Evolutionary conservation across 495 filamentous ascomycete species (phyloP).

Genomic region (Aspergillus homomorphus): DNA sequence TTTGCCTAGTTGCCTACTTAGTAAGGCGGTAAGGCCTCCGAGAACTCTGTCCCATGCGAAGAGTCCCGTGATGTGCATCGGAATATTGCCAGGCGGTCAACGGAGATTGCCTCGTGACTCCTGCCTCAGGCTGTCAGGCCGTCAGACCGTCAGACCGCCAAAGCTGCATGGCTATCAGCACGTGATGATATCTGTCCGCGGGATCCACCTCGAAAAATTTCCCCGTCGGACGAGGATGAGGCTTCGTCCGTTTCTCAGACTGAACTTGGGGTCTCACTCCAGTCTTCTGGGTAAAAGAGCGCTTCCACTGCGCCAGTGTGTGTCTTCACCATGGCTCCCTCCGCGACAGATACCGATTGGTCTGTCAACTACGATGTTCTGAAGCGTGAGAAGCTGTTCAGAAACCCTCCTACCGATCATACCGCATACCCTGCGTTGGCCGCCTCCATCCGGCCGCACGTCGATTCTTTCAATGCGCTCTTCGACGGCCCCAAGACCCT

Average conservation of each 20-base stretch:
- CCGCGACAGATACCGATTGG: slow-evolving; percentile 70
- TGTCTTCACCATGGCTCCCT: slow-evolving; percentile 38
- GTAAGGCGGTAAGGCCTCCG: slow-evolving; percentile 13
- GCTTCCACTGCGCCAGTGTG: too few species aligned
- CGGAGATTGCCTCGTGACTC: neutral
- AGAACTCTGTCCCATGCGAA: slow-evolving; percentile 1
- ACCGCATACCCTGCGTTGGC: slow-evolving; percentile 86
- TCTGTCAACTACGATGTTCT: slow-evolving; percentile 76
- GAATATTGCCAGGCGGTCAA: neutral
- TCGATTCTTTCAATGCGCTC: slow-evolving; percentile 94
- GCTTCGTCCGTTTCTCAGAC: slow-evolving; percentile 21
- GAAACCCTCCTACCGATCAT: slow-evolving; percentile 78
- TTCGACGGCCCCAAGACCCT: slow-evolving; percentile 69
- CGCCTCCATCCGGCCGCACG: slow-evolving; percentile 79
- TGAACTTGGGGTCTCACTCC: slow-evolving; percentile 26
- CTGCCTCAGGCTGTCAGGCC: slow-evolving; percentile 24
- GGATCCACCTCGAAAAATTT: slow-evolving; percentile 51
- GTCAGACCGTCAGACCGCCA: too few species aligned
- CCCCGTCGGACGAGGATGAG: slow-evolving; percentile 28
- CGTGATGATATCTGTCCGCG: slow-evolving; percentile 44
- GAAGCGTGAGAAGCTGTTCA: slow-evolving; percentile 81
- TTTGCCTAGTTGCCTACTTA: slow-evolving; percentile 20
- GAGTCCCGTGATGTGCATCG: slow-evolving; percentile 8
- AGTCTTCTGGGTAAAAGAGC: slow-evolving; percentile 17
- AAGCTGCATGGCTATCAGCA: slow-evolving; percentile 39